These are phyloP conservation scores for Canna indica DNA, from an alignment of 176 grass and related monocot species.

Conservation along the genomic window DNA sequence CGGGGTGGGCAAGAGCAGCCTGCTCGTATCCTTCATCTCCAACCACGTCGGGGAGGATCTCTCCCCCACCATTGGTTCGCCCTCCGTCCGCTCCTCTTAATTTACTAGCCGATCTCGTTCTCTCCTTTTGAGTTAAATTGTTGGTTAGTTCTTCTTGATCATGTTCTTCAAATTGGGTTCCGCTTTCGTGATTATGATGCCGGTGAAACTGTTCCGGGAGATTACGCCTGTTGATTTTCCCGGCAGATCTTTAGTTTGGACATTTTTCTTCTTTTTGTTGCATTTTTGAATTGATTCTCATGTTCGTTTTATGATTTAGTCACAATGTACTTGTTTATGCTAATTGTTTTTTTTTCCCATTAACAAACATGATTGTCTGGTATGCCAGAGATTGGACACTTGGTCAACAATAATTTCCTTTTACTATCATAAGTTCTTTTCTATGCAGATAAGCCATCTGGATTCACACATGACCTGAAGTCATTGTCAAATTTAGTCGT, in stretches of 20 bases:
- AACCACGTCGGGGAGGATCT: constrained; percentile 18
- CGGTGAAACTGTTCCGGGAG: background rate
- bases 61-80: constrained; percentile 16
- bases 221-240: background rate
- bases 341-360: too few relatives aligned
- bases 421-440: background rate
- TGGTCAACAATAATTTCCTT: background rate
- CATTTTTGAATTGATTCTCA: background rate
- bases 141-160: background rate
- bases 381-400: background rate
- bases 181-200: background rate
- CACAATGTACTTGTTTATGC: background rate
- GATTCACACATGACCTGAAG: background rate
- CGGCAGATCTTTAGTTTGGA: background rate
- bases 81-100: background rate
- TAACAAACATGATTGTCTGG: background rate
- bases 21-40: constrained; percentile 28
- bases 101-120: background rate
- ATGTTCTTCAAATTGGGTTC: background rate
- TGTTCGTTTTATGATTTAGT: background rate
- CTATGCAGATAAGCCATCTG: background rate
- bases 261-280: background rate
- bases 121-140: background rate
- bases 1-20: constrained; percentile 26
- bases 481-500: background rate